Evolutionary conservation across 2,329 filamentous ascomycete genomes (phyloP), one percentile per base, ranked within the genome.

Genomic region (Alternaria sp.): DNA sequence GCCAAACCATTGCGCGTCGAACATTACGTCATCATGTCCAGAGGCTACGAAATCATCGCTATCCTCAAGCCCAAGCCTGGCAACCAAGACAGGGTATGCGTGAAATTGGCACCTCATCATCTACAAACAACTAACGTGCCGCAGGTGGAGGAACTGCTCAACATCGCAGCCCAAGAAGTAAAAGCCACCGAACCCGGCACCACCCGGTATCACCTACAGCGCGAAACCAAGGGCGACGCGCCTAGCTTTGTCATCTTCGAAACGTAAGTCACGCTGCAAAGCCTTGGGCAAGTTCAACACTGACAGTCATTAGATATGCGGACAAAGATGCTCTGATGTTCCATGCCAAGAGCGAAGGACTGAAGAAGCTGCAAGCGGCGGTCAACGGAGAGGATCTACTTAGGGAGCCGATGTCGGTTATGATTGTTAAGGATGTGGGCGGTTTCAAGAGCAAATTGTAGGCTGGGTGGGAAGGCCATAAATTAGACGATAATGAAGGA

Each of bases 161-260:
- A 46, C 6, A 57, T 53, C 3, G 68, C 73, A 3, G 73, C 74
- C 1, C 60, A 67, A 49, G 54, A 62, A 15, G 77, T 78, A 12
- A 70, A 78, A 50, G 71, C 67, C 4, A 76, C 76, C 3, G 78
- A 80, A 60, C 77, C 77, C 1, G 76, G 74, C 4, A 74, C 73
- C 3, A 65, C 78, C n/a, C 69, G 68, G 8, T 80, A 78, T 54
- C 74, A 77, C 45, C 49, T 80, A 13, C 71, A 76, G 19, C 73
- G 71, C 36, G 72, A 79, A 45, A 67, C 62, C 6, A 71, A 75
- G 17, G 72, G 73, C 13, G 71, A 76, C 46, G 58, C 65, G 17
- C 73, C 76, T 0, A 61, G 63, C 1, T 73, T 79, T 36, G 56
- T 79, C 13, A 73, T 80, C 65, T 62, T 78, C 1, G 78, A 80